Evolutionary conservation across 331 rosid species (phyloP).

Genomic region (Pyrus hybrid): DNA sequence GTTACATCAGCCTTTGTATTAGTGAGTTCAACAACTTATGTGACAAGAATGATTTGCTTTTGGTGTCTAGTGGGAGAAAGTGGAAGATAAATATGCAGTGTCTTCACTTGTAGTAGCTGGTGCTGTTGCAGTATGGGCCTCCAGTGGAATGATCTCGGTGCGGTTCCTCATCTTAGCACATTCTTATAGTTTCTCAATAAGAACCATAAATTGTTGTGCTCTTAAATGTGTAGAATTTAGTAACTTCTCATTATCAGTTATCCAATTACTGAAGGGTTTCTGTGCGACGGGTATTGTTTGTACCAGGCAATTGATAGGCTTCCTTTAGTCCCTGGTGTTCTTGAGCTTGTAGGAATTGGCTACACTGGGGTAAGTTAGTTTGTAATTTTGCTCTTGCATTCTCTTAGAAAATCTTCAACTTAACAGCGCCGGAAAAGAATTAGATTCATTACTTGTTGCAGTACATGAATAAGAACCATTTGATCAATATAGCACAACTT

Average conservation of each 20-base stretch:
- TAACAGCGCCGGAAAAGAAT: neutral
- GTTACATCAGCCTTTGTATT: neutral
- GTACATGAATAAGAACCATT: neutral
- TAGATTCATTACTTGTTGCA: neutral
- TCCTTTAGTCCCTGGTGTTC: slow-evolving; percentile 80
- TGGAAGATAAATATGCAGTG: slow-evolving; percentile 90
- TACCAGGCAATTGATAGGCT: slow-evolving; percentile 89
- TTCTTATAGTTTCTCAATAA: neutral
- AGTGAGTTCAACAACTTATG: neutral
- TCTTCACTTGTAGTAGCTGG: slow-evolving; percentile 53
- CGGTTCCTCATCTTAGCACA: neutral
- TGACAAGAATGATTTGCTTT: slow-evolving; percentile 5
- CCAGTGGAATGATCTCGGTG: slow-evolving; percentile 67
- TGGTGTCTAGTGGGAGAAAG: slow-evolving; percentile 69
- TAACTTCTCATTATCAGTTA: neutral
- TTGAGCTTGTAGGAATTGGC: slow-evolving; percentile 85
- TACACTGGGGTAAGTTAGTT: slow-evolving; percentile 63
- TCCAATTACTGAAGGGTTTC: neutral
- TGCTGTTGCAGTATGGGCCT: slow-evolving; percentile 57
- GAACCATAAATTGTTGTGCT: neutral
- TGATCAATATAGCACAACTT: too few species aligned
- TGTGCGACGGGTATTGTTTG: slow-evolving; percentile 7
- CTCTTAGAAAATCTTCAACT: neutral
- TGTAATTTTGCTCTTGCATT: neutral
- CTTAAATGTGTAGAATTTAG: neutral